Base-by-base conservation (phyloP, 1,139 yeast genomes). In the Pichia sp. region DNA sequence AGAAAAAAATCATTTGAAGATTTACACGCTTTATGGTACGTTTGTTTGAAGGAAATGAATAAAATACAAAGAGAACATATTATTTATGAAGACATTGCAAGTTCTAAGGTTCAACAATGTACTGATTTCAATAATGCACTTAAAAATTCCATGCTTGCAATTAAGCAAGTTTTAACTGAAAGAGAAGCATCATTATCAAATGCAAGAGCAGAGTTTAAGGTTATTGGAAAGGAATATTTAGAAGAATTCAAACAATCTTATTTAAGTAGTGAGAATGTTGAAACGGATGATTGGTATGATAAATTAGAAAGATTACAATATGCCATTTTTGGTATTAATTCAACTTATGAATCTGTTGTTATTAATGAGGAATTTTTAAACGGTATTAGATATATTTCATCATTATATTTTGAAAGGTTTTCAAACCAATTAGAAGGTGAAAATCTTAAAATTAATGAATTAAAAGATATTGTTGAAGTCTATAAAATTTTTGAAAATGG, bases 1-100 rank as follows among this genome's bases (percentile, higher is more conserved):
- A 83, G 99, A 69, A 79, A 95, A 57, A 95, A 93, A 68, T 81
- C 90, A 18, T 95, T 90, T 64, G 95, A 90, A 44, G 99, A 93
- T 67, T 73, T 93, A 62, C 99, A 95, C 69, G 79, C 81, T 47
- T 75, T 93, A 62, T 93, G 99, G 98, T 91, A 89, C 67, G 75
- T 85, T 47, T 81, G 91, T 59, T 72, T 93, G 59, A 87, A 83
- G 65, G 96, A 93, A 68, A 75, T 96, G 60, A 95, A 93, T 69
- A 73, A 81, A 42, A 69, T 93, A 54, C 83, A 84, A 39, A 79
- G 96, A 62, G 99, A 95, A 68, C 75, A 76, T 50, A 62, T 63
- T 42, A 63, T 67, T 44, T 77, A 74, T 59, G 69, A 70, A 48
- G 64, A 63, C 50, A 56, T 55, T 38, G 58, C 56, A 29, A 62